phyloP scores from a whole-genome alignment of 345 rosid genomes.

The Hevea brasiliensis region DNA sequence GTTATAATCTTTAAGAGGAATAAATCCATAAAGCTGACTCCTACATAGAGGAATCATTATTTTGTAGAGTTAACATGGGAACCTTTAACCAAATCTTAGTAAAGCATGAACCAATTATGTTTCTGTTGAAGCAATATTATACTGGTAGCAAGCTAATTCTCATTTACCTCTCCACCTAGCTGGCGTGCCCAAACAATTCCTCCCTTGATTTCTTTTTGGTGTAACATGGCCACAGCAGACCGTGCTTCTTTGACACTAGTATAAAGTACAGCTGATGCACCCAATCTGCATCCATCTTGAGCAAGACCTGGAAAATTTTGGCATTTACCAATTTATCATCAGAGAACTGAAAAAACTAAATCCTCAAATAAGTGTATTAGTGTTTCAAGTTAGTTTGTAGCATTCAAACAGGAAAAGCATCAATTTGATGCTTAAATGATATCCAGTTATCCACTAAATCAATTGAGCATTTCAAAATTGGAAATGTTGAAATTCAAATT shows the following conservation, averaged over 20 bases:
- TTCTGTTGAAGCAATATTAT: slow-evolving; percentile 1
- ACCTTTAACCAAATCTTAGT: background rate
- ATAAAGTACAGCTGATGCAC: slow-evolving; percentile 85
- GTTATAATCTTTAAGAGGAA: too few species aligned
- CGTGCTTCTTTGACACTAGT: slow-evolving; percentile 80
- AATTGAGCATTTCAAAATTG: background rate
- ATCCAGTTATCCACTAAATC: background rate
- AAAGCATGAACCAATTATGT: background rate
- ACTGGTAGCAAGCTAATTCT: background rate
- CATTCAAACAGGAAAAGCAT: background rate
- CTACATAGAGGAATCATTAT: background rate
- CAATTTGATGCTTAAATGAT: background rate
- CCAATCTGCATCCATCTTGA: slow-evolving; percentile 85
- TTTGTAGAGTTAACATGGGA: background rate
- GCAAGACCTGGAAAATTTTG: slow-evolving; percentile 59
- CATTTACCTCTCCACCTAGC: slow-evolving; percentile 91
- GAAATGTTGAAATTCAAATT: background rate
- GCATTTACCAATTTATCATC: slow-evolving; percentile 12
- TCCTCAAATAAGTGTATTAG: background rate
- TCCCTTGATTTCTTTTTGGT: slow-evolving; percentile 68
- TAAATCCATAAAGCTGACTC: background rate
- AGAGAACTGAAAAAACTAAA: slow-evolving; percentile 7
- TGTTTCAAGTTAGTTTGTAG: background rate
- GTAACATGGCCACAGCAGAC: slow-evolving; percentile 55
- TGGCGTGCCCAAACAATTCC: slow-evolving; percentile 88